A percentile compares a stretch with the other conserved stretches of the same genome.
phyloP scores from a whole-genome alignment of 371 early-diverging fungal genomes.

The Actinomucor elegans region DNA sequence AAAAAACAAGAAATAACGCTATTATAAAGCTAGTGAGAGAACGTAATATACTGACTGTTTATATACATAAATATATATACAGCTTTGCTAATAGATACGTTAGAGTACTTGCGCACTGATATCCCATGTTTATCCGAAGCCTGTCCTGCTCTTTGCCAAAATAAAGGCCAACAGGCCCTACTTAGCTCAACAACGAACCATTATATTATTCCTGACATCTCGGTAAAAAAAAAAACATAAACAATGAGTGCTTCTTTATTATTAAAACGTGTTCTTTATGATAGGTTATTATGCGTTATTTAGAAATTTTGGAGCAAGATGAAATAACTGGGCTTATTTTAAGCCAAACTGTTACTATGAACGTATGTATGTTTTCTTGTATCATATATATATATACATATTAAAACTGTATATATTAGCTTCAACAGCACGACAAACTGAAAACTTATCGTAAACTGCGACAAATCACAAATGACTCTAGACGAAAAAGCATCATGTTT shows the following conservation, averaged over 20 bases:
- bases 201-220: conserved; percentile 53
- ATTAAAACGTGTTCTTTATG: conserved; percentile 6
- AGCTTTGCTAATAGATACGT: background rate
- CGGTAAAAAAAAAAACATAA: conserved; percentile 47
- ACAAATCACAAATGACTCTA: conserved; percentile 55
- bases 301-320: conserved; percentile 60
- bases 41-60: conserved; percentile 37
- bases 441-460: conserved; percentile 64
- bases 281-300: conserved; percentile 59
- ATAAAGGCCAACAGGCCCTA: conserved; percentile 35
- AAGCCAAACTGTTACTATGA: conserved; percentile 67
- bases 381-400: background rate
- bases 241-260: too few relatives aligned
- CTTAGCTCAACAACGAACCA: conserved; percentile 46
- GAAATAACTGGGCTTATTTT: conserved; percentile 62
- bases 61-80: background rate
- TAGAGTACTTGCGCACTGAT: conserved; percentile 64
- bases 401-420: conserved; percentile 24
- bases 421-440: conserved; percentile 64
- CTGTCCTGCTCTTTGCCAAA: conserved; percentile 38
- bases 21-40: conserved; percentile 63
- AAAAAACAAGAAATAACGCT: conserved; percentile 56
- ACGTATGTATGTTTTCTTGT: conserved; percentile 31
- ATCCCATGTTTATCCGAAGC: conserved; percentile 61
- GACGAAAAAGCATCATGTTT: conserved; percentile 60